Conservation (phyloP, 2,329 filamentous ascomycete genomes). For the Fusarium caatingaense region DNA sequence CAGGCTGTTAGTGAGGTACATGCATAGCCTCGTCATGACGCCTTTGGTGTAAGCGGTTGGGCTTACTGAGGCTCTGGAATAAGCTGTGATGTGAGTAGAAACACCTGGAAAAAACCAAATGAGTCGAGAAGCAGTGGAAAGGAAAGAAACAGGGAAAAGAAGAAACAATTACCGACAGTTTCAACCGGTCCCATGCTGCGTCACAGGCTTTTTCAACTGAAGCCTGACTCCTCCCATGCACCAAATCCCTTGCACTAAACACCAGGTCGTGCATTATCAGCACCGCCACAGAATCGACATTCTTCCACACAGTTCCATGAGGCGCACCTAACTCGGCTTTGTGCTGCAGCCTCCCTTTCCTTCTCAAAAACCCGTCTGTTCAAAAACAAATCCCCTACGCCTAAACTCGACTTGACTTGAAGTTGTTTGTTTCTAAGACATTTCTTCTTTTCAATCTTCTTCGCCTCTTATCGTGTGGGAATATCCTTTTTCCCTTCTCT, state of each 20-base stretch:
- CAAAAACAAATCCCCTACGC: conserved; percentile 37
- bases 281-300: conserved; percentile 56
- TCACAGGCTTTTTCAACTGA: conserved; percentile 11
- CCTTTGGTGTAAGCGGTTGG: conserved; percentile 26
- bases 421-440: conserved; percentile 37
- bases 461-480: conserved; percentile 25
- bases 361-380: conserved; percentile 47
- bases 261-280: conserved; percentile 48
- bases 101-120: conserved; percentile 16
- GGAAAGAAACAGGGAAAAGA: background rate
- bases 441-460: conserved; percentile 3
- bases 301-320: conserved; percentile 59
- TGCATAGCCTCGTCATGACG: conserved; percentile 39
- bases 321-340: conserved; percentile 50
- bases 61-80: conserved; percentile 14
- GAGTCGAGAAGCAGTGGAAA: background rate
- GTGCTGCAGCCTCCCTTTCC: conserved; percentile 47
- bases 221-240: conserved; percentile 9
- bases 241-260: conserved; percentile 20
- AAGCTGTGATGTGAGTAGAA: conserved; percentile 19
- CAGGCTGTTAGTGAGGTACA: conserved; percentile 41
- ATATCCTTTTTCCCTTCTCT: conserved; percentile 2
- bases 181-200: conserved; percentile 3
- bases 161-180: background rate
- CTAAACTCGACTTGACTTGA: conserved; percentile 35